These are phyloP conservation scores for Candida patagonica DNA, from an alignment of 805 yeast species.

Conservation along the genomic window DNA sequence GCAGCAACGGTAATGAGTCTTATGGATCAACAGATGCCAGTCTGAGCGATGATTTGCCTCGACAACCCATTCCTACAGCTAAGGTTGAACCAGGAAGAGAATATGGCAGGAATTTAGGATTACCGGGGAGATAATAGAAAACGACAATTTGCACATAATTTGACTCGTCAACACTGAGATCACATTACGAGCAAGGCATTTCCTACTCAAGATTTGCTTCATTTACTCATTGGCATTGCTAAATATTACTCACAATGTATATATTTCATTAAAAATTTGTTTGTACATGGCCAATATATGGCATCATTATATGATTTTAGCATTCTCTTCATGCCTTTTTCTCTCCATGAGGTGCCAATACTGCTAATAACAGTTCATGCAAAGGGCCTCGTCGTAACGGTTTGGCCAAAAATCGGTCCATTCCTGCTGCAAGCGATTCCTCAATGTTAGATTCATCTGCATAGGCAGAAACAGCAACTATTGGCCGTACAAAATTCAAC, in stretches of 20 bases:
- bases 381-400: slow-evolving; percentile 72
- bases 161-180: too few species aligned
- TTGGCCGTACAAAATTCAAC: slow-evolving; percentile 55
- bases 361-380: slow-evolving; percentile 42
- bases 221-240: too few species aligned
- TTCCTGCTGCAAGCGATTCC: slow-evolving; percentile 72
- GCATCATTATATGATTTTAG: too few species aligned
- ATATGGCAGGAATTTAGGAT: slow-evolving; percentile 23
- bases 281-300: too few species aligned
- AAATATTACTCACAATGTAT: too few species aligned
- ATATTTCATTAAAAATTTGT: too few species aligned
- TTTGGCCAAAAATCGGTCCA: slow-evolving; percentile 84
- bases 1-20: background rate
- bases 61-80: slow-evolving; percentile 22
- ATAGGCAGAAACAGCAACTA: slow-evolving; percentile 91
- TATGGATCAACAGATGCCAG: background rate
- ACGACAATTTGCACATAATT: too few species aligned
- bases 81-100: slow-evolving; percentile 21
- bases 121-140: slow-evolving; percentile 15
- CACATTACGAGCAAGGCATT: too few species aligned
- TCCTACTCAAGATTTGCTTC: too few species aligned
- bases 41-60: background rate
- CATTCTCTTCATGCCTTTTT: too few species aligned
- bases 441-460: slow-evolving; percentile 87
- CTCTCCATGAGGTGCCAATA: too few species aligned